Percentiles rank a stretch among this genome's conserved stretches.
Conservation (phyloP, 2,329 filamentous ascomycete species). For the Verticillium isaacii region DNA sequence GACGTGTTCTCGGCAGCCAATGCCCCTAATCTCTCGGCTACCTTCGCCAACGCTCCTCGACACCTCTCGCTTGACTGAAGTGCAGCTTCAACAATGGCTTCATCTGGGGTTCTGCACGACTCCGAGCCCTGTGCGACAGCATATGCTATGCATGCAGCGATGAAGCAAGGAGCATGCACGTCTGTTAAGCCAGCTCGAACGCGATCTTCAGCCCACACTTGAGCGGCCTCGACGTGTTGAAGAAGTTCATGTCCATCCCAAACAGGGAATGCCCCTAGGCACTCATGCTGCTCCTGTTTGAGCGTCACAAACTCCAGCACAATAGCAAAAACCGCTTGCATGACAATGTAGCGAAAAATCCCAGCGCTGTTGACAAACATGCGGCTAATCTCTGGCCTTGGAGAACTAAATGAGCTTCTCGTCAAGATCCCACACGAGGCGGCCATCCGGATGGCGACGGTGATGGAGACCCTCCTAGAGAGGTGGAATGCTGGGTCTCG, state of each 20-base stretch:
- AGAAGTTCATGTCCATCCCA: slow-evolving; percentile 25
- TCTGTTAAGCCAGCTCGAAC: slow-evolving; percentile 36
- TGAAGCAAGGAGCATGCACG: slow-evolving; percentile 31
- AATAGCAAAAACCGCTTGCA: slow-evolving; percentile 34
- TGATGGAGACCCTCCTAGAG: slow-evolving; percentile 38
- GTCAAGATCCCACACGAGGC: background rate
- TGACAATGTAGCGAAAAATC: slow-evolving; percentile 33
- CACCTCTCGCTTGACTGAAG: background rate
- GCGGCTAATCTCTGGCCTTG: slow-evolving; percentile 23
- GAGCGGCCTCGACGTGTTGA: slow-evolving; percentile 19
- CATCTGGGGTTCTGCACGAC: background rate
- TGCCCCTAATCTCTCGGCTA: background rate
- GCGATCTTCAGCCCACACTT: slow-evolving; percentile 24
- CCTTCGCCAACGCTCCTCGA: background rate
- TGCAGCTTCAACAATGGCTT: background rate
- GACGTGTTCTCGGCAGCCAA: background rate
- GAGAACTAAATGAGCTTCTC: too few species aligned
- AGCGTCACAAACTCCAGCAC: slow-evolving; percentile 40
- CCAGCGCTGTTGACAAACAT: slow-evolving; percentile 33
- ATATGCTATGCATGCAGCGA: slow-evolving; percentile 10
- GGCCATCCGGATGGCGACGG: background rate
- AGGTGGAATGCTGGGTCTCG: slow-evolving; percentile 44
- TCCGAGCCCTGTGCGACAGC: background rate
- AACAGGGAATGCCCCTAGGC: slow-evolving; percentile 21
- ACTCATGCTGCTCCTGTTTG: slow-evolving; percentile 31